Evolutionary conservation across 2,329 filamentous ascomycete genomes (phyloP), one percentile per base, ranked within the genome.

Genomic region (Fusarium staphyleae): DNA sequence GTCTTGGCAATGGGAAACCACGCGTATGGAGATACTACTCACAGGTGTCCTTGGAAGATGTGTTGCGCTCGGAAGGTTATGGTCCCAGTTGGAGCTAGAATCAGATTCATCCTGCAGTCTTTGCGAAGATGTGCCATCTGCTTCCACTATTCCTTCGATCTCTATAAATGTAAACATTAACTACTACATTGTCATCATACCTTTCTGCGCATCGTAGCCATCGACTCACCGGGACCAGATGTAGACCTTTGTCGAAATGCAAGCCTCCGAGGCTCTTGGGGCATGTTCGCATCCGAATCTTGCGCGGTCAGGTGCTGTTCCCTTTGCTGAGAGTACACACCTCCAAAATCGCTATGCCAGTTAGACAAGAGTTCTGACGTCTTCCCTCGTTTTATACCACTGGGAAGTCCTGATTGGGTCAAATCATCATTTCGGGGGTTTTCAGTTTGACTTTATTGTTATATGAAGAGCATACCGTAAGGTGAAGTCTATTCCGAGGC

Each of bases 31-130:
- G 3, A 16, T n/a, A 28, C 36, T 15, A 57, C 57, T 61, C 30
- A 60, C 57, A 36, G 15, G 34, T 35, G 43, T 26, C 33, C 33
- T 16, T 29, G 28, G 30, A 28, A 24, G 16, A 12, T 15, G 39
- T 10, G 6, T 15, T 22, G 14, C 13, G 16, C 18, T 36, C 42
- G 19, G 19, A 22, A 22, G 7, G 15, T 24, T 42, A 6, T 19
- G 24, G 15, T 55, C 29, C 33, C 34, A 42, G 33, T 39, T 34
- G 14, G 28, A 29, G 26, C 26, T 32, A 19, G 16, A 15, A 35
- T 26, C 28, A 7, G 8, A 40, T 14, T 48, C 37, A 16, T n/a
- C 14, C 12, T 41, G 19, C 11, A 14, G 28, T 28, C 33, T 37
- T 37, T 51, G 49, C 37, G 35, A 42, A 33, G 19, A 44, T 14